These are phyloP conservation scores for Fusarium nodosum DNA, from an alignment of 2,329 filamentous ascomycete genomes.

Conservation along the genomic window DNA sequence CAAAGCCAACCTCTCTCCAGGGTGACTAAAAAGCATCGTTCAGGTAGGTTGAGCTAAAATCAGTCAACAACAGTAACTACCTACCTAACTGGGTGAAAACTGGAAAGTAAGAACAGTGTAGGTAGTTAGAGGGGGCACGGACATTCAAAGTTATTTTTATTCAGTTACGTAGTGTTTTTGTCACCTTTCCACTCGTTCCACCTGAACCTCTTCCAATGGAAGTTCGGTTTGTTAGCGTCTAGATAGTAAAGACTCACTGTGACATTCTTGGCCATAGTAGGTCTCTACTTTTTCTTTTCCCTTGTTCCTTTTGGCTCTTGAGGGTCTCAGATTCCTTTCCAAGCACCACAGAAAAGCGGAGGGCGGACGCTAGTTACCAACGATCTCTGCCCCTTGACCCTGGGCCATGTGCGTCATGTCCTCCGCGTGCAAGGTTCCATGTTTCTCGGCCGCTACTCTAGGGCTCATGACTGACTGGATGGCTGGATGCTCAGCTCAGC, in stretches of 20 bases:
- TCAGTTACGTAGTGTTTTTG: slow-evolving; percentile 46
- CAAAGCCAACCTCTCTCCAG: slow-evolving; percentile 7
- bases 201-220: not conserved
- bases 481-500: slow-evolving; percentile 9
- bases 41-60: not conserved
- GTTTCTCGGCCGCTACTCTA: slow-evolving; percentile 30
- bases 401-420: slow-evolving; percentile 44
- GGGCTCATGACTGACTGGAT: slow-evolving; percentile 14
- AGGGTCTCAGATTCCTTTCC: slow-evolving; percentile 19
- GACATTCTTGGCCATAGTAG: slow-evolving; percentile 26
- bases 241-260: slow-evolving; percentile 17
- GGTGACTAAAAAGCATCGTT: slow-evolving; percentile 15
- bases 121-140: slow-evolving; percentile 46
- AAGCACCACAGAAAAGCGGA: slow-evolving; percentile 24
- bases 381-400: slow-evolving; percentile 31
- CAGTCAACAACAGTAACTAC: slow-evolving; percentile 16
- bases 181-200: slow-evolving; percentile 35
- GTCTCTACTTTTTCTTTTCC: slow-evolving; percentile 7
- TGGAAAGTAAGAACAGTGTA: slow-evolving; percentile 5
- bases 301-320: slow-evolving; percentile 17
- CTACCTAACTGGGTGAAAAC: slow-evolving; percentile 8
- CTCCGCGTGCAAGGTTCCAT: slow-evolving; percentile 26
- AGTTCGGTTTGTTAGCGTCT: slow-evolving; percentile 8
- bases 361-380: slow-evolving; percentile 31
- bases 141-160: slow-evolving; percentile 53